Percentiles rank a stretch among this genome's conserved stretches.
Conservation (phyloP, 495 filamentous ascomycete genomes). For the Cercophora sp. region DNA sequence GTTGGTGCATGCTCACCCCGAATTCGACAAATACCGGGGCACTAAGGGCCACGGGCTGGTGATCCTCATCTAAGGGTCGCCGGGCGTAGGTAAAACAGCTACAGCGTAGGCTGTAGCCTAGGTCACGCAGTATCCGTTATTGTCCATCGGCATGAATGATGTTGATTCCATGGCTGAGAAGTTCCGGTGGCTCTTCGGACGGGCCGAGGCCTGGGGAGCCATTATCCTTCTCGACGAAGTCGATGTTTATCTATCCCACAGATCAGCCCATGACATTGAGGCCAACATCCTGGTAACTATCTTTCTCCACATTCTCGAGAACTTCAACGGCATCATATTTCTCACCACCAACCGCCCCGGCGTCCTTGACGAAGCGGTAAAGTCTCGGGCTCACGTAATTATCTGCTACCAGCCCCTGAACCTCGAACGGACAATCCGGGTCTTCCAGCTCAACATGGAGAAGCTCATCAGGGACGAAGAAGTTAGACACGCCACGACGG, state of each 20-base stretch:
- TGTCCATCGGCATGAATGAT: background rate
- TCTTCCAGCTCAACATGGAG: background rate
- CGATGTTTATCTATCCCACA: background rate
- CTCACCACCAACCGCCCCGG: background rate
- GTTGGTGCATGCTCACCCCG: background rate
- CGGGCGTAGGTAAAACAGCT: slow-evolving; percentile 2
- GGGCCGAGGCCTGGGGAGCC: background rate
- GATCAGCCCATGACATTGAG: background rate
- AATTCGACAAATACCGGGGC: background rate
- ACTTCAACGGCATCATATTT: background rate
- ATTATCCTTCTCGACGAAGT: background rate
- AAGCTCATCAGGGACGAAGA: background rate
- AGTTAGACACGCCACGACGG: background rate
- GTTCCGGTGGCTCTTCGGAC: background rate
- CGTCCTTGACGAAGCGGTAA: slow-evolving; percentile 1
- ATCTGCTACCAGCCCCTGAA: background rate
- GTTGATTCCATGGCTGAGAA: background rate
- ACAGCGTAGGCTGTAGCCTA: background rate
- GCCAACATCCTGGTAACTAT: background rate
- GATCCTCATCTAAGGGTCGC: background rate
- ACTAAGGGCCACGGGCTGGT: background rate
- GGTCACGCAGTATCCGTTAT: background rate
- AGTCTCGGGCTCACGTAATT: background rate
- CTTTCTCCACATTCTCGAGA: background rate
- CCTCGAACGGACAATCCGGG: background rate